Evolutionary conservation across 2,329 filamentous ascomycete genomes (phyloP), one percentile per base, ranked within the genome.

Genomic region (Diatrype stigma): DNA sequence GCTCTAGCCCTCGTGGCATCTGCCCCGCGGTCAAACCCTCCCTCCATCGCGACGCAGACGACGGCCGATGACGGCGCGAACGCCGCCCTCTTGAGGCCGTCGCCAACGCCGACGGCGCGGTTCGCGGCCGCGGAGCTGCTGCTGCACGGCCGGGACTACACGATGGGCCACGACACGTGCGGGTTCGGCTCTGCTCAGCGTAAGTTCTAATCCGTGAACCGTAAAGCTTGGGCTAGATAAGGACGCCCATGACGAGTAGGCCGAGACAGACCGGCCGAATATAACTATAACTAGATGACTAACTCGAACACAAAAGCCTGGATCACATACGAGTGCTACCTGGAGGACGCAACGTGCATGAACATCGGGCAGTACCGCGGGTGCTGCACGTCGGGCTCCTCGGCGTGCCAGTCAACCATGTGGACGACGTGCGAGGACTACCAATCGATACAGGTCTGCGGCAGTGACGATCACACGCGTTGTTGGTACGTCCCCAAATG

Each of bases 371-470:
- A 35, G 12, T 58, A 42, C 12, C 51, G 54, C 34, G 51, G 51
- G 6, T 56, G 57, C 26, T 59, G 54, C 48, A 58, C 53, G 11
- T 45, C 52, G 3, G 52, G 48, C 5, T 42, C 51, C 34, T 51
- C 50, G 35, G 45, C 47, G 14, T 58, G 57, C 34, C 52, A 52
- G 12, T 55, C 52, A 4, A 54, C 51, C 16, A 55, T 59, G 32
- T 54, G 51, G 55, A 58, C 52, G 2, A 22, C 48, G n/a, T 58
- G 54, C 42, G 48, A 58, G 11, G 53, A 56, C 42, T 59, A 58
- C 48, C 42, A 55, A 5, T 34, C 53, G 23, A 56, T 38, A 14
- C 53, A 35, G 44, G 32, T 21, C n/a, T 56, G 54, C 19, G 48
- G 47, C 1, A 45, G 35, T 11, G 34, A 38, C 30, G 37, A 44